Base-by-base conservation (phyloP, 768 basidiomycete species). In the Russula vinacea region DNA sequence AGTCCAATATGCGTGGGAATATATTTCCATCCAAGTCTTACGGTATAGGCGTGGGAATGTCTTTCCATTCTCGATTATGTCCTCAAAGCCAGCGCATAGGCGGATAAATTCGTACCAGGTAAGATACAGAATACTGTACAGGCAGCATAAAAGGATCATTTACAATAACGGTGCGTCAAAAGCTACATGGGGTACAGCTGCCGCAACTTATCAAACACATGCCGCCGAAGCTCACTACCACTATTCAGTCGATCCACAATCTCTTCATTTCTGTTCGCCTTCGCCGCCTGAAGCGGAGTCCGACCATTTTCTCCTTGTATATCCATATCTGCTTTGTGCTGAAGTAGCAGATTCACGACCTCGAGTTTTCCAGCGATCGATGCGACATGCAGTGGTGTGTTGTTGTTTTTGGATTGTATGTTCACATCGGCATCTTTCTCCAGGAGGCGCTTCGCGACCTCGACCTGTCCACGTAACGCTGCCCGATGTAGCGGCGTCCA, bases 401-500 rank as follows among this genome's bases (percentile, higher is more conserved):
- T 17, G 8, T n/a, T 14, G 24, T 17, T 9, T 17, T 2, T 0
- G 7, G 17, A n/a, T 37, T 22, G 33, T n/a, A 35, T 8, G 14
- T 49, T 39, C 45, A 49, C 19, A 6, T 47, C 35, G 4, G 53
- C 51, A 8, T 22, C 51, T 17, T 47, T 5, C 2, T 26, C 35
- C 14, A 62, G 9, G 14, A 62, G 47, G 2, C n/a, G 16, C 26
- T 17, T 17, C 37, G 22, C 55, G 19, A 56, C 55, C 24, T 62
- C n/a, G 14, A 40, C 8, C 5, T 49, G 47, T 35, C 51, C 60
- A 5, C 26, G 14, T 14, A 39, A 42, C 29, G 40, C 22, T 16
- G 60, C 60, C 7, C 13, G 5, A 22, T 61, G 52, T 7, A 61
- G 33, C 16, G 60, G 40, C 7, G 54, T 37, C 37, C 33, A n/a